phyloP scores from a whole-genome alignment of 2,329 filamentous ascomycete genomes.

The Neophaeococcomyces mojaviensis region DNA sequence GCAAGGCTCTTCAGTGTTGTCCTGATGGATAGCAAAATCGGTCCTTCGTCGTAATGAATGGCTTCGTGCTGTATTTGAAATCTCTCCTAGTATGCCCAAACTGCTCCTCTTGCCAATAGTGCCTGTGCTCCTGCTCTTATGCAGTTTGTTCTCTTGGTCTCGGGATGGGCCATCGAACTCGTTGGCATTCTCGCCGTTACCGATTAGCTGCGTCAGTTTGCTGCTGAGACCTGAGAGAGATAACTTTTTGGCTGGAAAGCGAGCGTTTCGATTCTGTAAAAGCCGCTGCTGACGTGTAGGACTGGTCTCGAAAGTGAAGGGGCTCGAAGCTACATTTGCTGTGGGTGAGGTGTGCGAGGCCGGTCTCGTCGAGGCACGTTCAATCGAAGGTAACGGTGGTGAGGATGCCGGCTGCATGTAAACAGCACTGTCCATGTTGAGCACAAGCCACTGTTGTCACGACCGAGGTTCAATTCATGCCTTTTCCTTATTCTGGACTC shows the following conservation, averaged over 20 bases:
- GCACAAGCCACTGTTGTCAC: slow-evolving; percentile 3
- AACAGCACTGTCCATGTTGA: not conserved
- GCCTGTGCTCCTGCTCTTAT: slow-evolving; percentile 9
- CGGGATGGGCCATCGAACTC: slow-evolving; percentile 8
- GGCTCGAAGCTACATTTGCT: not conserved
- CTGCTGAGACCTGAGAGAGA: slow-evolving; percentile 18
- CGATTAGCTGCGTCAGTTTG: slow-evolving; percentile 14
- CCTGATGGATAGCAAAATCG: slow-evolving; percentile 20
- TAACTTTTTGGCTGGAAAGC: slow-evolving; percentile 19
- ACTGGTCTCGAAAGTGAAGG: slow-evolving; percentile 1
- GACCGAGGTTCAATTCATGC: not conserved
- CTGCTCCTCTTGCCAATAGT: slow-evolving; percentile 2
- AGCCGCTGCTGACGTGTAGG: slow-evolving; percentile 17
- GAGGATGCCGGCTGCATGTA: not conserved
- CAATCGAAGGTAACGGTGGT: not conserved
- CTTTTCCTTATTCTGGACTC: not conserved
- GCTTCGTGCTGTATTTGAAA: slow-evolving; percentile 17
- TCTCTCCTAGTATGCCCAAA: slow-evolving; percentile 18
- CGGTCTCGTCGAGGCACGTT: not conserved
- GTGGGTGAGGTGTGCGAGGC: not conserved
- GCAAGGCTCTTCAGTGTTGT: slow-evolving; percentile 10
- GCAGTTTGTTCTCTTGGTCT: slow-evolving; percentile 14
- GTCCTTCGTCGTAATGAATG: slow-evolving; percentile 10
- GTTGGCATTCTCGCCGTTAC: slow-evolving; percentile 13
- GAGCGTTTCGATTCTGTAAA: slow-evolving; percentile 19